Conservation (phyloP, 805 yeast genomes). For the Jamesozyma gamospora region DNA sequence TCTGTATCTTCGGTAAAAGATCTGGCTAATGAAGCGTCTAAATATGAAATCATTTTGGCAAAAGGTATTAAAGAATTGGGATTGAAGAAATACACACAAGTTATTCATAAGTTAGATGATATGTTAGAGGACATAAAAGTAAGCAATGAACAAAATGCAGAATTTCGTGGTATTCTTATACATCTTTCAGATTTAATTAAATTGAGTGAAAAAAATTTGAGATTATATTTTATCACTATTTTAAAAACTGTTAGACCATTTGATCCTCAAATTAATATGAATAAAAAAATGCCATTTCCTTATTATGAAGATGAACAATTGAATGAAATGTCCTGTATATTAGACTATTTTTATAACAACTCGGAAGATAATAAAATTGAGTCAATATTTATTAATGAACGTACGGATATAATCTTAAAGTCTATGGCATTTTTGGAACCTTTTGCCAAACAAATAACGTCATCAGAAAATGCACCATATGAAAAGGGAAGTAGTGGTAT, state of each 20-base stretch:
- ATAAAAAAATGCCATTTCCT: conserved; percentile 34
- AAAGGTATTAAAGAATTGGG: conserved; percentile 28
- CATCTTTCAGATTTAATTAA: conserved; percentile 48
- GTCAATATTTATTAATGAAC: conserved; percentile 33
- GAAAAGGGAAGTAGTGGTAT: conserved; percentile 56
- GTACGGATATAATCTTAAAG: conserved; percentile 34
- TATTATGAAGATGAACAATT: conserved; percentile 30
- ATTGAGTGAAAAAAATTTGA: conserved; percentile 47
- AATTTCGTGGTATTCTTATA: conserved; percentile 58
- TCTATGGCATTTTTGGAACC: conserved; percentile 39
- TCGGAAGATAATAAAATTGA: conserved; percentile 26
- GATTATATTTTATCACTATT: conserved; percentile 39
- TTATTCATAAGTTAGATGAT: conserved; percentile 36
- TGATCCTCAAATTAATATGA: conserved; percentile 36
- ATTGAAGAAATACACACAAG: conserved; percentile 30
- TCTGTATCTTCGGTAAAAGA: conserved; percentile 42
- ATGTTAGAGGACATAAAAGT: conserved; percentile 37
- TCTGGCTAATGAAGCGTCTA: conserved; percentile 37
- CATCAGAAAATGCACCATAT: conserved; percentile 39
- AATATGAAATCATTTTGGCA: conserved; percentile 30
- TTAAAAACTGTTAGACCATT: conserved; percentile 35
- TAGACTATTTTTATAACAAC: conserved; percentile 36
- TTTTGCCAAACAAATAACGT: conserved; percentile 33
- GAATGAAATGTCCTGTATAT: conserved; percentile 33
- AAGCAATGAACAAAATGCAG: conserved; percentile 22